Evolutionary conservation across 805 yeast species (phyloP), one percentile per base, ranked within the genome.

Genomic region (Barnettozyma sucrosica): DNA sequence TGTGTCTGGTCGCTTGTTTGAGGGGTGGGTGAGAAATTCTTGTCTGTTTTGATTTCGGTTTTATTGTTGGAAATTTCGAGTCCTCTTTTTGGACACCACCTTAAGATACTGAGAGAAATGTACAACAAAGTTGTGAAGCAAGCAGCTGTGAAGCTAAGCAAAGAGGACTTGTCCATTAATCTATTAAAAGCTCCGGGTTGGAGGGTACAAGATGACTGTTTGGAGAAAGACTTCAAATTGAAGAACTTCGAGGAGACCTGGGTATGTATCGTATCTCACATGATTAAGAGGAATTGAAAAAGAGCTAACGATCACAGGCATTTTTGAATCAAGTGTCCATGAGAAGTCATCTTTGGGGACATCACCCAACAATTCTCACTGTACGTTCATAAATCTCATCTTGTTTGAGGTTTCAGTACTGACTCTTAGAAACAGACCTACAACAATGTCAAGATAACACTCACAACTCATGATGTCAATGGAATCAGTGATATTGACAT

Each of bases 331-430:
- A 72, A 41, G 73, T 85, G 1, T 75, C 87, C 1, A 62, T 76
- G 65, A 65, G 79, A 44, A 73, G 85, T 0, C 85, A 83, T 57
- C 55, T 71, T 1, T 61, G 66, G 57, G 83, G 80, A 4, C 92
- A 85, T 56, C 95, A 85, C 60, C 92, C 93, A 0, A 80, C 80
- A 0, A 77, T 85, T 11, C 70, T 68, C 0, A 84, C 84, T 3
- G 55, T 50, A 21, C 23, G 56, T 50, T 6, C 8, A 18, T 11
- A 20, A 18, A 34, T 34, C 3, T 28, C 13, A 5, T 16, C 13
- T 11, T 28, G 7, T 13, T 13, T 13, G n/a, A 28, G 5, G 16
- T 9, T 7, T 13, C 32, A 34, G n/a, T 36, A 41, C 44, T 43
- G 16, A 44, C 32, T 3, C 14, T 37, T 13, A 3, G 5, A 2